Evolutionary conservation across 495 filamentous ascomycete species (phyloP), one percentile per base, ranked within the genome.

Genomic region (Lasiosphaeris hirsuta): DNA sequence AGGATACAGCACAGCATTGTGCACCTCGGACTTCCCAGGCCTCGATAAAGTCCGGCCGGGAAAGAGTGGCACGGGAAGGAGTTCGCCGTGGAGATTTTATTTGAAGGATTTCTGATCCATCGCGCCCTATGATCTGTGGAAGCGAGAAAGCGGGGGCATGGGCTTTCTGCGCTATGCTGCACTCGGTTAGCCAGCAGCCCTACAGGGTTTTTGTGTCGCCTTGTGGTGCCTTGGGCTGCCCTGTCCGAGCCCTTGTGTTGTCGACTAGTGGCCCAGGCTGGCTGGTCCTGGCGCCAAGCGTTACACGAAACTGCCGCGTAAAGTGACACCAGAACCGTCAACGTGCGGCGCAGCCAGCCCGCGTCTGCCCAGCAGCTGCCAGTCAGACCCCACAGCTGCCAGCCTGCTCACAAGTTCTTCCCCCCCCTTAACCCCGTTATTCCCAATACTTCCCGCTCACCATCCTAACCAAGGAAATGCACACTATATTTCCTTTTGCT

Each of bases 111-210:
- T 6, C 7, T 14, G 18, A 37, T 34, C 11, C n/a, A 38, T 44
- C 30, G 42, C 40, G 40, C 30, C 35, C 42, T 23, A 10, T 23
- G 35, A 23, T 10, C 34, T 19, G 15, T 33, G 38, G 23, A 23
- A n/a, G 7, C 42, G 38, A 34, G 33, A 40, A 51, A 37, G 51
- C 40, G 51, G 51, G 51, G 51, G 51, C 38, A 15, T n/a, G n/a
- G n/a, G n/a, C n/a, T 11, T 43, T 43, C 19, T 38, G 5, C 42
- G 53, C 53, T 55, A 46, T 47, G 41, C 53, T 45, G 13, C 14
- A 46, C 13, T 33, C 3, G 53, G 53, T 45, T 55, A 55, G 53
- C 36, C 30, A 46, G 53, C 53, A 55, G 53, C 53, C 53, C 42
- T 55, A 55, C 53, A 55, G 42, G 53, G 53, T 55, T 55, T 47